Percentiles rank a stretch among this genome's conserved stretches.
Evolutionary conservation across 306 rosid species (phyloP).

Genomic region (Echinosophora koreensis): DNA sequence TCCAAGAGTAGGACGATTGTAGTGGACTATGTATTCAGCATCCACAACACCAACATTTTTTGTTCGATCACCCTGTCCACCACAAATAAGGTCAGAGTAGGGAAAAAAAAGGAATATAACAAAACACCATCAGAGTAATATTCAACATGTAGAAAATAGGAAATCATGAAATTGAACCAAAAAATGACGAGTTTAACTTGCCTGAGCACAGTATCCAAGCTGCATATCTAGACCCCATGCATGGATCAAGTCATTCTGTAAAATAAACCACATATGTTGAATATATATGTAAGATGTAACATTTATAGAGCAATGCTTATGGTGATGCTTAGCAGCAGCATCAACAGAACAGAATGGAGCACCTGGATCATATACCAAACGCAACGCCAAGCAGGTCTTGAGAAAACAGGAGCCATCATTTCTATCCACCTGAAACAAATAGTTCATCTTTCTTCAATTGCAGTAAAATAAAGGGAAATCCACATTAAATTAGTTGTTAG

Average conservation of each 20-base stretch:
- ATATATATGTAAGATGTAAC: slow-evolving; percentile 14
- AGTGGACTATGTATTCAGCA: slow-evolving; percentile 83
- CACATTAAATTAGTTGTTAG: slow-evolving; percentile 5
- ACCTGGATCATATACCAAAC: slow-evolving; percentile 98
- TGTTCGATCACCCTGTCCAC: slow-evolving; percentile 79
- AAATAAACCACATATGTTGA: slow-evolving; percentile 37
- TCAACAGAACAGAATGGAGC: slow-evolving; percentile 29
- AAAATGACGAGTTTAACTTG: slow-evolving; percentile 48
- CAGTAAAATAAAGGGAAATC: slow-evolving; percentile 22
- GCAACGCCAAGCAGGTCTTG: slow-evolving; percentile 90
- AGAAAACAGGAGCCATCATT: slow-evolving; percentile 99
- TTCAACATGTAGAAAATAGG: background rate
- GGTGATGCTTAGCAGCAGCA: background rate
- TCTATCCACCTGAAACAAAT: slow-evolving; percentile 90
- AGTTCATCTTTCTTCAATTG: slow-evolving; percentile 42
- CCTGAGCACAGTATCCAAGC: slow-evolving; percentile 97
- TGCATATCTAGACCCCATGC: slow-evolving; percentile 98
- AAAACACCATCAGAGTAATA: background rate
- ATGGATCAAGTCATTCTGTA: slow-evolving; percentile 90
- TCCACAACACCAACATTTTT: slow-evolving; percentile 90
- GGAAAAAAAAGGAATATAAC: background rate
- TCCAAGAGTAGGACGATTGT: slow-evolving; percentile 90
- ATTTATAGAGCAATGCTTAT: slow-evolving; percentile 3
- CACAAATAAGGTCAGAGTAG: slow-evolving; percentile 29
- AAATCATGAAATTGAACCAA: slow-evolving; percentile 37